Evolutionary conservation across 2,329 filamentous ascomycete genomes (phyloP), one percentile per base, ranked within the genome.

Genomic region (Colletotrichum brevisporum): DNA sequence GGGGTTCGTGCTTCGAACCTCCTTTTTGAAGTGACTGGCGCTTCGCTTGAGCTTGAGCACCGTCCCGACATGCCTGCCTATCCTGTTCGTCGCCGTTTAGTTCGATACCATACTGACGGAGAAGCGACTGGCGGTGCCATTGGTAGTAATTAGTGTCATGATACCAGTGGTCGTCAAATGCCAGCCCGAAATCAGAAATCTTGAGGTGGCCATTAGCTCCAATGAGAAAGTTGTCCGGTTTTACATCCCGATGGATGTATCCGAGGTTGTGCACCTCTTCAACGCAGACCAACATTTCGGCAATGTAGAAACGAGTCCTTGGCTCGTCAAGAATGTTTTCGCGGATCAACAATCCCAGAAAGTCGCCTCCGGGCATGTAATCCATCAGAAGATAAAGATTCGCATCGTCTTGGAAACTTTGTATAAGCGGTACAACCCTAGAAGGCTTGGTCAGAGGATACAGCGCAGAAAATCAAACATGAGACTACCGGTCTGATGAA

Each of bases 281-380:
- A 26, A 99, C 91, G 75, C 94, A 97, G 5, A 98, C 84, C 61
- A 98, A 92, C 94, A 98, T 98, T 82, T 99, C 95, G 1, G 95
- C 94, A 68, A 97, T 85, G 78, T 98, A 98, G 84, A 93, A 98
- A 71, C 89, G 91, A 5, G 95, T 91, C 51, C 93, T 89, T 0
- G 87, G 83, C 78, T 98, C 96, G 63, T 90, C 90, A 2, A 99
- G 85, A 2, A 93, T 89, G 70, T 96, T 94, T 76, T 97, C 93
- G 16, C 95, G 90, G 63, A 98, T 92, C 16, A 99, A 83, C 0
- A 98, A 81, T 1, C 93, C 93, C 0, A 99, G 85, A 73, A 99
- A 98, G 78, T 99, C 95, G 0, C 96, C 95, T 0, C 95, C 96
- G 2, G 97, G 92, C 94, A 98, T 98, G 77, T 97, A 99, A 69